A percentile compares a stretch with the other conserved stretches of the same genome.
phyloP scores from a whole-genome alignment of 345 rosid species.

The Dipteronia sinensis region DNA sequence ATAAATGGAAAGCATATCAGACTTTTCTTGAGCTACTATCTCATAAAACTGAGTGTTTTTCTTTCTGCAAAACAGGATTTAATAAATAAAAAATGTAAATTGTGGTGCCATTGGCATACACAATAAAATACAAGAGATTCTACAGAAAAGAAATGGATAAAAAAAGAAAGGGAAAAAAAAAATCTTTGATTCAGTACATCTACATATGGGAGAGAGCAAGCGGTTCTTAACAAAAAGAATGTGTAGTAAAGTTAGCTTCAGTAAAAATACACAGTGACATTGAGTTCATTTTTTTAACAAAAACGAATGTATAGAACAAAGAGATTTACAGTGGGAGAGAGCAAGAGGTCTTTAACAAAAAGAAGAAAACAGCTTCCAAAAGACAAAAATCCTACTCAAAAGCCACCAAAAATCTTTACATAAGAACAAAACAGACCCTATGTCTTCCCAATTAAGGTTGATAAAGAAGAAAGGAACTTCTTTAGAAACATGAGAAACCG shows the following conservation, averaged over 20 bases:
- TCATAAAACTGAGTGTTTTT: not conserved
- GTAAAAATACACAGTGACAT: not conserved
- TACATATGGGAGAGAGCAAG: not conserved
- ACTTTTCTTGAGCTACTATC: not conserved
- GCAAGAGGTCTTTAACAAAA: not conserved
- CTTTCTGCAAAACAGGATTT: not conserved
- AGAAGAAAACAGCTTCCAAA: too few species aligned
- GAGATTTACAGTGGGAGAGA: too few species aligned
- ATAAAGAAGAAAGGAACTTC: too few species aligned
- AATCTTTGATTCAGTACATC: not conserved
- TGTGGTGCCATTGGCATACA: not conserved
- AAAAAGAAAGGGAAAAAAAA: not conserved
- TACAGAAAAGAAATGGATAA: not conserved
- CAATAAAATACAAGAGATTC: not conserved
- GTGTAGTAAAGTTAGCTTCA: not conserved
- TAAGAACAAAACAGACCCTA: too few species aligned
- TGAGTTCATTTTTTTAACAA: not conserved
- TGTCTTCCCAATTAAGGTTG: too few species aligned
- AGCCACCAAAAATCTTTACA: too few species aligned
- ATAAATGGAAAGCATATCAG: not conserved
- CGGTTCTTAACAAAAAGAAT: not conserved
- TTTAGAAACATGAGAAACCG: too few species aligned
- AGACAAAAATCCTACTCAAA: too few species aligned
- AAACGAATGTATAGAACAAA: too few species aligned
- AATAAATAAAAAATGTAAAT: not conserved